These are phyloP conservation scores for Alternaria arborescens DNA, from an alignment of 2,329 filamentous ascomycete genomes.

Conservation along the genomic window DNA sequence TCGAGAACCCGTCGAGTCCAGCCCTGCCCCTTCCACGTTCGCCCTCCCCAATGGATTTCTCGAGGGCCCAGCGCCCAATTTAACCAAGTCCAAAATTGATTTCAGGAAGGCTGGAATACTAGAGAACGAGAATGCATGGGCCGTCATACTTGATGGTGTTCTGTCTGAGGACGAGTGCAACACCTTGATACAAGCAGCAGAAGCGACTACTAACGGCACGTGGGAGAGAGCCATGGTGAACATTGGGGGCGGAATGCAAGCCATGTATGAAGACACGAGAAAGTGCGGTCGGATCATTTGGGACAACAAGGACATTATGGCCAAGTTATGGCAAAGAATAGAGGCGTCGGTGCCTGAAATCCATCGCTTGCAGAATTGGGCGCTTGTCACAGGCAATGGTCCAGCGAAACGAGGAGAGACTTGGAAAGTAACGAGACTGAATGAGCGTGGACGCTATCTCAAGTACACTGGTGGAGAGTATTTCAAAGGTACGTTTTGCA, in stretches of 20 bases:
- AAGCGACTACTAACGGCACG: constrained; percentile 42
- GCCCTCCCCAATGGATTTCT: constrained; percentile 60
- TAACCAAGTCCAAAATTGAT: constrained; percentile 62
- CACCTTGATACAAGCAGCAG: constrained; percentile 39
- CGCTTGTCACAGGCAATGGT: constrained; percentile 56
- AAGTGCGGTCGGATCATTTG: constrained; percentile 81
- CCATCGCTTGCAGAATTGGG: constrained; percentile 49
- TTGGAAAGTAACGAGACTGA: constrained; percentile 62
- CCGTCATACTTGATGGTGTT: constrained; percentile 70
- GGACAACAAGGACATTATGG: constrained; percentile 70
- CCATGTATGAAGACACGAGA: constrained; percentile 65
- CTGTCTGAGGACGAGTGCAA: constrained; percentile 70
- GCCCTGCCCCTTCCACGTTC: constrained; percentile 39
- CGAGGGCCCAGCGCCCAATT: constrained; percentile 54
- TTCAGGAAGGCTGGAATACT: constrained; percentile 60
- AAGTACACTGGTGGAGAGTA: constrained; percentile 76
- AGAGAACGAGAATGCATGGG: constrained; percentile 64
- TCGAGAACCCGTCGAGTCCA: background rate
- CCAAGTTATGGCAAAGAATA: constrained; percentile 69
- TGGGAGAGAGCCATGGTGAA: constrained; percentile 78
- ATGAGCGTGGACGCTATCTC: constrained; percentile 78
- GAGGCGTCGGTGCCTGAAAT: constrained; percentile 59
- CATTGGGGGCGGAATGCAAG: constrained; percentile 68
- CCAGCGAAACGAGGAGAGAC: constrained; percentile 55
- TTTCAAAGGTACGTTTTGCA: constrained; percentile 62